Evolutionary conservation across 2,329 filamentous ascomycete species (phyloP).

Genomic region (Calonectria leucothoes): DNA sequence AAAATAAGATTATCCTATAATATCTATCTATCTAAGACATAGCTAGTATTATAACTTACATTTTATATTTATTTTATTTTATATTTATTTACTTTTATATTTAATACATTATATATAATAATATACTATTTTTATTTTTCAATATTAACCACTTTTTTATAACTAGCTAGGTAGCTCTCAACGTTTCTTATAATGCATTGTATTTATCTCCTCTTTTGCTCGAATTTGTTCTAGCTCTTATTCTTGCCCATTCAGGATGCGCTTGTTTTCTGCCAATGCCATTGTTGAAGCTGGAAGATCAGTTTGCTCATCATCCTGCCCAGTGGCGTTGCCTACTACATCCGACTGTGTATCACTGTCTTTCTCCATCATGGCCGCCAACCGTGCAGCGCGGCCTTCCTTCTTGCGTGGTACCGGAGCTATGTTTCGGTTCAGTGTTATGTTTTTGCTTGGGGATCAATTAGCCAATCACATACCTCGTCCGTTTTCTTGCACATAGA

Average conservation of each 20-base stretch:
- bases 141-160: too few relatives aligned
- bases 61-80: neutral
- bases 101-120: neutral
- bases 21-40: too few relatives aligned
- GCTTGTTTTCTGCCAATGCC: conserved; percentile 23
- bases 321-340: conserved; percentile 4
- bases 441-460: neutral
- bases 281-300: conserved; percentile 27
- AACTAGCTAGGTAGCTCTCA: too few relatives aligned
- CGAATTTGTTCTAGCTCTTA: neutral
- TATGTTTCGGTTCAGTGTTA: conserved; percentile 36
- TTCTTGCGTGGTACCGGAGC: conserved; percentile 66
- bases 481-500: conserved; percentile 98
- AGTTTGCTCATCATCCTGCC: conserved; percentile 14
- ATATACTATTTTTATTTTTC: too few relatives aligned
- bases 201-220: neutral
- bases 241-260: neutral
- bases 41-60: neutral
- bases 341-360: conserved; percentile 43
- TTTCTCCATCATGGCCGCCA: conserved; percentile 63
- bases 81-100: neutral
- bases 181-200: too few relatives aligned
- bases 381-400: conserved; percentile 64
- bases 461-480: conserved; percentile 70
- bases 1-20: neutral